Conservation (phyloP, 1,139 yeast species). For the Debaryomyces sp. region DNA sequence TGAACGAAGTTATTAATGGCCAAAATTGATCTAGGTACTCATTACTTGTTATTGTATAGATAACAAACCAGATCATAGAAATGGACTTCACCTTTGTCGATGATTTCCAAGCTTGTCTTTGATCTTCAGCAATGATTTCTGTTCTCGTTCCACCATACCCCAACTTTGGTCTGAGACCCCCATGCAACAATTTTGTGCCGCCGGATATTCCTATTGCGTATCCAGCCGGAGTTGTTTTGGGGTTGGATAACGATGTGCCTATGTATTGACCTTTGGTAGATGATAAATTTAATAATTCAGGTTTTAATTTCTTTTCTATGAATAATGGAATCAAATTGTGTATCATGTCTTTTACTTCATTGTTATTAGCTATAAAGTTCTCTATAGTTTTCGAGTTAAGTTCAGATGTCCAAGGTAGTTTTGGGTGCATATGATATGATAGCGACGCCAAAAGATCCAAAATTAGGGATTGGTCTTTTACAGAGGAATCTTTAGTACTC, state of each 20-base stretch:
- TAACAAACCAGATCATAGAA: constrained; percentile 33
- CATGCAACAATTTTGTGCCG: constrained; percentile 11
- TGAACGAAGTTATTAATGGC: constrained; percentile 51
- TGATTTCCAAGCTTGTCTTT: constrained; percentile 35
- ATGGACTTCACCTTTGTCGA: constrained; percentile 24
- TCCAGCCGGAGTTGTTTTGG: constrained; percentile 11
- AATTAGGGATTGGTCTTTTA: background rate
- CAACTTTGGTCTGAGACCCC: constrained; percentile 30
- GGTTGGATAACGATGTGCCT: constrained; percentile 7
- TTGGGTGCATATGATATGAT: constrained; percentile 30
- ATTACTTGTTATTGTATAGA: constrained; percentile 18
- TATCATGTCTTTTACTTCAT: constrained; percentile 1
- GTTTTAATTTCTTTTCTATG: constrained; percentile 2
- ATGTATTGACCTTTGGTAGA: background rate
- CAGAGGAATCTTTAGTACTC: background rate
- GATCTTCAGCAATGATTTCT: constrained; percentile 24
- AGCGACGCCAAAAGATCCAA: constrained; percentile 2
- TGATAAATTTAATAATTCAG: constrained; percentile 4
- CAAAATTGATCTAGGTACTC: constrained; percentile 31
- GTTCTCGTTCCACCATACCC: constrained; percentile 27
- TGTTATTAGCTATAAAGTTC: constrained; percentile 9
- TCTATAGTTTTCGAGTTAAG: constrained; percentile 19
- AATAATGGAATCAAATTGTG: constrained; percentile 9
- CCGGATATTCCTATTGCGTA: constrained; percentile 6
- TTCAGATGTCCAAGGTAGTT: constrained; percentile 32